Evolutionary conservation across 768 basidiomycete genomes (phyloP).

Genomic region (Vararia minispora): DNA sequence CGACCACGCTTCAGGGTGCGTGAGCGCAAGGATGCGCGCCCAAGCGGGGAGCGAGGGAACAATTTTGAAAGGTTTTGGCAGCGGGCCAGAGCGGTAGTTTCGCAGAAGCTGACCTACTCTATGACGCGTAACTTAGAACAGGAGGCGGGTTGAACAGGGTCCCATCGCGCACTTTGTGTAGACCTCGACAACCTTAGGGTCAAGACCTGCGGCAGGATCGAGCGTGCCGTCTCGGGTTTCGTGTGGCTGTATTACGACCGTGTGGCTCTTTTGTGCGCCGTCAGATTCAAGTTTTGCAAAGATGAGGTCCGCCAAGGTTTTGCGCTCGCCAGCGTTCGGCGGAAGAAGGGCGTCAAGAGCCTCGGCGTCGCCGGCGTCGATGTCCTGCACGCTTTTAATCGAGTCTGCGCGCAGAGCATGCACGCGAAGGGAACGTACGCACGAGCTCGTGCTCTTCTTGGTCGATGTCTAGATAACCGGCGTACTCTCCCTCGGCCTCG

Average conservation of each 20-base stretch:
- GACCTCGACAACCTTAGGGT: conserved; percentile 86
- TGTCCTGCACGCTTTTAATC: conserved; percentile 41
- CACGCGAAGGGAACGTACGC: conserved; percentile 2
- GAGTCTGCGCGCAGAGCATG: not conserved
- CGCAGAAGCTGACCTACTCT: conserved; percentile 82
- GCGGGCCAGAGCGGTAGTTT: conserved; percentile 85
- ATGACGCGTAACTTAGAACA: not conserved
- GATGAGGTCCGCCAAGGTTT: conserved; percentile 93
- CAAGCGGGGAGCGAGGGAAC: conserved; percentile 92
- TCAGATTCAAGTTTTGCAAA: conserved; percentile 92
- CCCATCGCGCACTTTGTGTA: conserved; percentile 68
- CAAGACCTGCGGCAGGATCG: conserved; percentile 80
- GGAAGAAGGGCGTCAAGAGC: conserved; percentile 77
- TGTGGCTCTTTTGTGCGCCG: conserved; percentile 39
- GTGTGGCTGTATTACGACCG: conserved; percentile 45
- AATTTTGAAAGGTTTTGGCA: conserved; percentile 97
- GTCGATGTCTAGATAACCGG: conserved; percentile 24
- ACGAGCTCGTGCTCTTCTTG: conserved; percentile 43
- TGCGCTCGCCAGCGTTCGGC: conserved; percentile 59
- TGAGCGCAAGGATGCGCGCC: conserved; percentile 92
- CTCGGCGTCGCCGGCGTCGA: conserved; percentile 83
- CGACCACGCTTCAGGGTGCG: conserved; percentile 88
- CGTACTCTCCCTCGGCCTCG: conserved; percentile 47
- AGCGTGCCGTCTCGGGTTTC: conserved; percentile 36
- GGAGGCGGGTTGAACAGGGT: conserved; percentile 6